Evolutionary conservation across 2,329 filamentous ascomycete genomes (phyloP).

Genomic region (Nemania bipapillata): DNA sequence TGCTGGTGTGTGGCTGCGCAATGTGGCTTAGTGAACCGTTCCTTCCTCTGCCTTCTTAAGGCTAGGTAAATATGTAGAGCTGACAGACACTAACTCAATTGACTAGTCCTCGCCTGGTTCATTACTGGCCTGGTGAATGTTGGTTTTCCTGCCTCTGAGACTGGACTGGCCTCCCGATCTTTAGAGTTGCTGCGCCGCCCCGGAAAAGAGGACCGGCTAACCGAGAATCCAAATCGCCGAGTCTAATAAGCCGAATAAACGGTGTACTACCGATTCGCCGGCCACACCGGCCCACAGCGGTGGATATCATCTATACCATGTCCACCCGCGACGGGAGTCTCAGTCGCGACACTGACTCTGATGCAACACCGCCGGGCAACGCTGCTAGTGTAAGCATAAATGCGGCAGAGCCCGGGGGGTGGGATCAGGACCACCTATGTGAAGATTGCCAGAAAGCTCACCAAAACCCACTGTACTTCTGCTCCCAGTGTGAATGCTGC

Average conservation of each 20-base stretch:
- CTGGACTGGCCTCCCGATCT: background rate
- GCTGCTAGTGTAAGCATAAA: background rate
- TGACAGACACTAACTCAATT: background rate
- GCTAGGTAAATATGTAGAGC: background rate
- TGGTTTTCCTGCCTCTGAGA: background rate
- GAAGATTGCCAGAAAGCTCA: background rate
- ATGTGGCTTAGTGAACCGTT: background rate
- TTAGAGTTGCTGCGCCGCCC: background rate
- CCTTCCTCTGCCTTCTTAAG: background rate
- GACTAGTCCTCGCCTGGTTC: background rate
- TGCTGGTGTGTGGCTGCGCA: background rate
- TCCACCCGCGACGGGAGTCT: background rate
- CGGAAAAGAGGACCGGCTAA: background rate
- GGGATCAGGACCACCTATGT: background rate
- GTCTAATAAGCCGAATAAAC: background rate
- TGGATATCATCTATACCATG: too few relatives aligned
- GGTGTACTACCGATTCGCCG: too few relatives aligned
- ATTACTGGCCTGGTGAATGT: background rate
- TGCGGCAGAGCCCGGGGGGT: background rate
- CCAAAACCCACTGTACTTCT: background rate
- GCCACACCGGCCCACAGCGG: background rate
- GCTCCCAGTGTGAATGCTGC: background rate
- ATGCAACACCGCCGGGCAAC: background rate
- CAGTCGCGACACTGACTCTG: background rate
- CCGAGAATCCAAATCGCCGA: too few relatives aligned